Percentiles rank a stretch among this genome's conserved stretches.
Conservation (phyloP, 2,329 filamentous ascomycete species). For the Paraphaeosphaeria minitans region DNA sequence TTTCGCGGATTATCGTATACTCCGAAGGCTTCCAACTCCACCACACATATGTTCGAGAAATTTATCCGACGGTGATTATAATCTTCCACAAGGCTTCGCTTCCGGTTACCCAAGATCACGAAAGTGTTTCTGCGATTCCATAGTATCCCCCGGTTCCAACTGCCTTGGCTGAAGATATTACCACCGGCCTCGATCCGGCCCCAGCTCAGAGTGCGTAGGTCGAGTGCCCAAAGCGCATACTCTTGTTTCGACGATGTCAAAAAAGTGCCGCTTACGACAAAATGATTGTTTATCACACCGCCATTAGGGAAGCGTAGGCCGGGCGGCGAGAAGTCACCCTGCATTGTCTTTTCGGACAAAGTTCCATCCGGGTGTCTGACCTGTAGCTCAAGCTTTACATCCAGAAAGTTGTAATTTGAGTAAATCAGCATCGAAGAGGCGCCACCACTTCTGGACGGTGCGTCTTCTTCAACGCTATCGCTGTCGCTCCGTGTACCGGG, state of each 20-base stretch:
- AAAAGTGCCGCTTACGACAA: constrained; percentile 96
- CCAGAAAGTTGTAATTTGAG: constrained; percentile 98
- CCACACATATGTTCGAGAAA: constrained; percentile 94
- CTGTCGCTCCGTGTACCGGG: constrained; percentile 47
- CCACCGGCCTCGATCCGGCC: constrained; percentile 91
- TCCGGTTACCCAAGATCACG: constrained; percentile 91
- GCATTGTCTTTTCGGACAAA: constrained; percentile 87
- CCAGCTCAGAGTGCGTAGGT: constrained; percentile 88
- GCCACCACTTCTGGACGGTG: constrained; percentile 47
- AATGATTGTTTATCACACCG: constrained; percentile 92
- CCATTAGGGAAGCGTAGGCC: constrained; percentile 95
- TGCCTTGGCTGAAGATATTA: constrained; percentile 93
- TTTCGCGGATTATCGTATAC: constrained; percentile 94
- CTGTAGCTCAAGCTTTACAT: constrained; percentile 94
- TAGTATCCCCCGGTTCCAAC: constrained; percentile 93
- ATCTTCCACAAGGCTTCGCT: constrained; percentile 91
- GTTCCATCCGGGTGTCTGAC: constrained; percentile 83
- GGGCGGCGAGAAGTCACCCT: constrained; percentile 82
- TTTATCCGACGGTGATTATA: constrained; percentile 98
- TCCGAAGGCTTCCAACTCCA: constrained; percentile 95
- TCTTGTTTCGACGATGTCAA: constrained; percentile 97
- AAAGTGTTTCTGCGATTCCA: constrained; percentile 96
- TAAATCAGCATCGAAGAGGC: constrained; percentile 85
- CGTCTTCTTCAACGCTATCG: constrained; percentile 39
- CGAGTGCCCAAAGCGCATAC: constrained; percentile 94